Percentiles rank a stretch among this genome's conserved stretches.
phyloP scores from a whole-genome alignment of 192 early-diverging fungal genomes.

The Coemansia sp. region DNA sequence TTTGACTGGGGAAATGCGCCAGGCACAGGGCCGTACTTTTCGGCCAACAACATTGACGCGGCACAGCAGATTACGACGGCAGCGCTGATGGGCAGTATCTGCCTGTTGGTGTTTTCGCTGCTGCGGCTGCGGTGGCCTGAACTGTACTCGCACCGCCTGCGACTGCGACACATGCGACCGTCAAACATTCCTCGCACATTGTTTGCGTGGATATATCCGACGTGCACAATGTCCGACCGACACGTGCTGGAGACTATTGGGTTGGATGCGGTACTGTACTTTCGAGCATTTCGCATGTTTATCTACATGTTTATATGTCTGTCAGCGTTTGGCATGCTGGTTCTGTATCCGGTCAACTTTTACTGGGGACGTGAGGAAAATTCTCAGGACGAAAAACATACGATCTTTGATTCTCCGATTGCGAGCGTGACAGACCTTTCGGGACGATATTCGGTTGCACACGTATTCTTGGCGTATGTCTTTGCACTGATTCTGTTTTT shows the following conservation, averaged over 20 bases:
- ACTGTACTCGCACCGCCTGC: slow-evolving; percentile 53
- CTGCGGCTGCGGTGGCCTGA: slow-evolving; percentile 51
- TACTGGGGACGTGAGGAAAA: slow-evolving; percentile 34
- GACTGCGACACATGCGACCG: slow-evolving; percentile 51
- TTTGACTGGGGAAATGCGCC: slow-evolving; percentile 53
- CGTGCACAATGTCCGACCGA: slow-evolving; percentile 50
- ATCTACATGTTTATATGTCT: slow-evolving; percentile 50
- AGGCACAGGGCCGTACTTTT: slow-evolving; percentile 48
- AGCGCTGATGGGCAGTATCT: slow-evolving; percentile 38
- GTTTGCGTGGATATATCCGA: slow-evolving; percentile 52
- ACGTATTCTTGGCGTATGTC: slow-evolving; percentile 42
- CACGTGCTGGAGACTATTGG: slow-evolving; percentile 55
- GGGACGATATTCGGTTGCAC: slow-evolving; percentile 30
- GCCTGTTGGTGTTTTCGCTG: slow-evolving; percentile 42
- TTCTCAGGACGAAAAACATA: slow-evolving; percentile 15
- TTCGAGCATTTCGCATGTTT: slow-evolving; percentile 50
- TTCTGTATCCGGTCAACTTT: slow-evolving; percentile 46
- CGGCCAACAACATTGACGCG: slow-evolving; percentile 49
- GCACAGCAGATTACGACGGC: slow-evolving; percentile 51
- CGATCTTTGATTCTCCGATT: slow-evolving; percentile 48
- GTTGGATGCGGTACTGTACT: slow-evolving; percentile 47
- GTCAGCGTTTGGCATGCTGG: slow-evolving; percentile 36
- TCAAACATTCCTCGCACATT: slow-evolving; percentile 45
- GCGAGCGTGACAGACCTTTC: slow-evolving; percentile 22
- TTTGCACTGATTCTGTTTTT: slow-evolving; percentile 48